These are phyloP conservation scores for Bipolaris bicolor DNA, from an alignment of 2,329 filamentous ascomycete genomes.

Conservation along the genomic window DNA sequence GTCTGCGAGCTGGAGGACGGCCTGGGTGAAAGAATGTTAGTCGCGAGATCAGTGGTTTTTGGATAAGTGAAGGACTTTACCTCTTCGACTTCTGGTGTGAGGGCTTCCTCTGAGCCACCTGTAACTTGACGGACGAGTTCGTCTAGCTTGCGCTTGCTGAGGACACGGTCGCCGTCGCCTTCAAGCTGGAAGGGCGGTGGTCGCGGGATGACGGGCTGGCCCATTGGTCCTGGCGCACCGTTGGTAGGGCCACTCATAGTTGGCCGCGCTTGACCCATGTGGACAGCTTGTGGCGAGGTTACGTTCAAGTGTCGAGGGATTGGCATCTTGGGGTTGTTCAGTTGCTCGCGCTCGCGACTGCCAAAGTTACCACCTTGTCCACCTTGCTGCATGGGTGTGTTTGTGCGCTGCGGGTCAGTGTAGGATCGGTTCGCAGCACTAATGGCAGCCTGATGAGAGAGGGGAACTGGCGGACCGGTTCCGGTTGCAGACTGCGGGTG, in stretches of 20 bases:
- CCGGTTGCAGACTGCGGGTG: slow-evolving; percentile 46
- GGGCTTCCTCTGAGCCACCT: slow-evolving; percentile 76
- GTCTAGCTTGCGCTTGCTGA: slow-evolving; percentile 98
- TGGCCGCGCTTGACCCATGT: slow-evolving; percentile 75
- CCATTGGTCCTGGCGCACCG: slow-evolving; percentile 79
- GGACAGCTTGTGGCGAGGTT: slow-evolving; percentile 73
- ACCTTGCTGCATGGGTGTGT: slow-evolving; percentile 42
- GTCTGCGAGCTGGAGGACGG: slow-evolving; percentile 86
- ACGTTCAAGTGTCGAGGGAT: slow-evolving; percentile 83
- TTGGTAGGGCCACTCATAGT: slow-evolving; percentile 80
- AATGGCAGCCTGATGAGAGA: slow-evolving; percentile 55
- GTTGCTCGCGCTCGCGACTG: slow-evolving; percentile 47
- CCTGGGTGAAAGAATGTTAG: slow-evolving; percentile 56
- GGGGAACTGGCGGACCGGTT: slow-evolving; percentile 45
- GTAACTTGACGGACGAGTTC: slow-evolving; percentile 94
- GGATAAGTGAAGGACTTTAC: slow-evolving; percentile 57
- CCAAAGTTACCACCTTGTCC: slow-evolving; percentile 41
- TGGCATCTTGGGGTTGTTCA: slow-evolving; percentile 70
- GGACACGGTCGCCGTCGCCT: slow-evolving; percentile 86
- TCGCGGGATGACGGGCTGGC: slow-evolving; percentile 82
- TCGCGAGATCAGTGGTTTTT: background rate
- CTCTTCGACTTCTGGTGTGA: slow-evolving; percentile 95
- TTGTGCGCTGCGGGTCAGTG: slow-evolving; percentile 43
- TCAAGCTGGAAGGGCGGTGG: slow-evolving; percentile 86
- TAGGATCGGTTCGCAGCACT: slow-evolving; percentile 51